Evolutionary conservation across 345 rosid species (phyloP).

Genomic region (Eutrema heterophyllum): DNA sequence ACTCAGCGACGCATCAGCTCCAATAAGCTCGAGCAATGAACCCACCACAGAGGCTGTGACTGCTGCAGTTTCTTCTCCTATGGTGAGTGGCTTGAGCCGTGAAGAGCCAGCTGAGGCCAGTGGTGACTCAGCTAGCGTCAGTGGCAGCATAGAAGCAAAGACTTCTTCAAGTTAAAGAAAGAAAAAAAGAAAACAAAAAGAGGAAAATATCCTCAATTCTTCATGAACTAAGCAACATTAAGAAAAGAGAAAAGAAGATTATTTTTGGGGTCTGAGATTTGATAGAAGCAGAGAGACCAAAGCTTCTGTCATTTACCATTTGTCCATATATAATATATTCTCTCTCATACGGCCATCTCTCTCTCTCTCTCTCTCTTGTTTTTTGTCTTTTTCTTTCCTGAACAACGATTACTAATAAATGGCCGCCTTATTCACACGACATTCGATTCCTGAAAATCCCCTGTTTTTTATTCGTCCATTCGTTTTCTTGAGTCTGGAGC

Average conservation of each 20-base stretch:
- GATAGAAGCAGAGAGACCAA: conserved; percentile 32
- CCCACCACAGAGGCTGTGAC: conserved; percentile 41
- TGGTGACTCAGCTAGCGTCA: conserved; percentile 38
- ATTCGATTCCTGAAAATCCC: not conserved
- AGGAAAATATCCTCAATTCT: conserved; percentile 17
- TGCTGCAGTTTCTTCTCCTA: conserved; percentile 25
- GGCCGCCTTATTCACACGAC: conserved; percentile 32
- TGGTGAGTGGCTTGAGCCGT: conserved; percentile 25
- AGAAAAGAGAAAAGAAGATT: conserved; percentile 27
- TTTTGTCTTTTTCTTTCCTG: not conserved
- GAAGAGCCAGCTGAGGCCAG: conserved; percentile 46
- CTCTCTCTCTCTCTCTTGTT: not conserved
- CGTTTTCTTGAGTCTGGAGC: not conserved
- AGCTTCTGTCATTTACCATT: conserved; percentile 26
- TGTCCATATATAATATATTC: conserved; percentile 28
- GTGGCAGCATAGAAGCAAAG: conserved; percentile 32
- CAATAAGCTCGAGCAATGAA: conserved; percentile 54
- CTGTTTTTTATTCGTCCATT: not conserved
- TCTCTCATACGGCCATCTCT: conserved; percentile 32
- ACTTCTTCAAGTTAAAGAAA: conserved; percentile 31
- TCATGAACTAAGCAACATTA: conserved; percentile 25
- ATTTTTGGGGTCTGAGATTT: conserved; percentile 35
- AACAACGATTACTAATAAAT: conserved; percentile 28
- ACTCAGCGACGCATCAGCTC: conserved; percentile 35
- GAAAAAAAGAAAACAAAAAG: not conserved